Percentiles rank a stretch among this genome's conserved stretches.
phyloP scores from a whole-genome alignment of 2,329 filamentous ascomycete species.

The Madurella mycetomatis region DNA sequence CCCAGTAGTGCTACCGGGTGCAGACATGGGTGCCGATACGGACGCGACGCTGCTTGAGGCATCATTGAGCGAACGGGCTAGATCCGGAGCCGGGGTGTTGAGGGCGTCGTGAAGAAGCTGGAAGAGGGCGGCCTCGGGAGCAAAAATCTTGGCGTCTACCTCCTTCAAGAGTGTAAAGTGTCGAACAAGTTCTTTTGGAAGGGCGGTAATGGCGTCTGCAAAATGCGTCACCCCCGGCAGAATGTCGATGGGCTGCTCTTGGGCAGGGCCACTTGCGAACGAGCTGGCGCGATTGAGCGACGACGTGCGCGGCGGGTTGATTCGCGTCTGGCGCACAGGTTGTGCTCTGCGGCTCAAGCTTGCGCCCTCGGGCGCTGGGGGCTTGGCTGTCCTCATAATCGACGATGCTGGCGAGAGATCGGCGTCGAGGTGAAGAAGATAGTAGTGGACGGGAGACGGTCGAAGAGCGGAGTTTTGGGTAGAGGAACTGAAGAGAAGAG shows the following conservation, averaged over 20 bases:
- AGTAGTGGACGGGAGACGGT: constrained; percentile 2
- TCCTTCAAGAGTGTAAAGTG: constrained; percentile 96
- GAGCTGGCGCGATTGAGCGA: constrained; percentile 45
- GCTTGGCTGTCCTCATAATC: constrained; percentile 55
- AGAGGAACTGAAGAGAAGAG: too few species aligned
- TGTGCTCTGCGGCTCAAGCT: constrained; percentile 50
- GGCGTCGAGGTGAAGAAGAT: constrained; percentile 1
- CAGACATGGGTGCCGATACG: constrained; percentile 45
- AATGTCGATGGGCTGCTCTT: constrained; percentile 60
- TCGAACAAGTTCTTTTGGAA: constrained; percentile 90
- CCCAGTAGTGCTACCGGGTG: constrained; percentile 46
- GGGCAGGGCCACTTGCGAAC: constrained; percentile 39
- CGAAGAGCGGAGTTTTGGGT: constrained; percentile 11
- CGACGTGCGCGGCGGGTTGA: constrained; percentile 56
- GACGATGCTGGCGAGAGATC: neutral
- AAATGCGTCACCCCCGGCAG: constrained; percentile 69
- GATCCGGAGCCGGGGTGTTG: constrained; percentile 45
- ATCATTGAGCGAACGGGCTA: constrained; percentile 41
- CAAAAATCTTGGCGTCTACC: constrained; percentile 94
- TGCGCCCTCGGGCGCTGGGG: constrained; percentile 36
- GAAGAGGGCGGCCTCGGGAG: constrained; percentile 76
- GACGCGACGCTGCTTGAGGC: constrained; percentile 40
- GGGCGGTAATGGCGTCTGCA: constrained; percentile 83
- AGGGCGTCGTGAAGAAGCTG: constrained; percentile 66
- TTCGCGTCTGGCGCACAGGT: constrained; percentile 61